Percentiles rank a stretch among this genome's conserved stretches.
These are phyloP conservation scores for Crepidotus variabilis DNA, from an alignment of 768 basidiomycete genomes.

Conservation along the genomic window DNA sequence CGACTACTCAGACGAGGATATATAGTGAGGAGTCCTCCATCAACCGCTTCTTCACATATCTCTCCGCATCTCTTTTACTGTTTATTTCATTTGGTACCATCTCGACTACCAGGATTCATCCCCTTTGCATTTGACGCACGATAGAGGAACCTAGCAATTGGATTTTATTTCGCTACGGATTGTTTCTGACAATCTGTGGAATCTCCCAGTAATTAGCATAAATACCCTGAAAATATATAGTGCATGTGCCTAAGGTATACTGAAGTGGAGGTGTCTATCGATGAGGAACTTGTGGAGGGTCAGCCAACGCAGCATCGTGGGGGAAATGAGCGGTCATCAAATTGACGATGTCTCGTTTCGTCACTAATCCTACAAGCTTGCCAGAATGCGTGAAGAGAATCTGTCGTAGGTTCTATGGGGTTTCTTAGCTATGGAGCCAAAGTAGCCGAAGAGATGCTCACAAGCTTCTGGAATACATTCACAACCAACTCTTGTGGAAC, in stretches of 20 bases:
- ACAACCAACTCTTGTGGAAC: conserved; percentile 71
- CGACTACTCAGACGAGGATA: conserved; percentile 26
- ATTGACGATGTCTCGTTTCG: conserved; percentile 63
- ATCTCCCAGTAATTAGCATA: no score
- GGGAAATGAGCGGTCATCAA: conserved; percentile 56
- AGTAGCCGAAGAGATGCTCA: conserved; percentile 18
- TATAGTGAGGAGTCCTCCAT: neutral
- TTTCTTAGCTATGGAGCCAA: neutral
- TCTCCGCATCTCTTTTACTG: no score
- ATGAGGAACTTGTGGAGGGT: conserved; percentile 5
- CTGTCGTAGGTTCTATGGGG: conserved; percentile 57
- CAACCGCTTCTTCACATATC: no score
- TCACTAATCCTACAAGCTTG: conserved; percentile 59
- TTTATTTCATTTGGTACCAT: no score
- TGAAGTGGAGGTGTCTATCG: no score
- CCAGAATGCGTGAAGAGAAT: conserved; percentile 64
- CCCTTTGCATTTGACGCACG: no score
- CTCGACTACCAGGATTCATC: no score
- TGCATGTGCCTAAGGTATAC: no score
- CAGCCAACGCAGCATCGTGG: conserved; percentile 41
- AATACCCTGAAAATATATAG: no score
- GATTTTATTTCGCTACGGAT: no score
- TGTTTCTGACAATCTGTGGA: no score
- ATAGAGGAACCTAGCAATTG: no score
- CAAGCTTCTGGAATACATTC: conserved; percentile 72